Evolutionary conservation across 768 basidiomycete species (phyloP), one percentile per base, ranked within the genome.

Genomic region (Rhizopogon vesiculosus): DNA sequence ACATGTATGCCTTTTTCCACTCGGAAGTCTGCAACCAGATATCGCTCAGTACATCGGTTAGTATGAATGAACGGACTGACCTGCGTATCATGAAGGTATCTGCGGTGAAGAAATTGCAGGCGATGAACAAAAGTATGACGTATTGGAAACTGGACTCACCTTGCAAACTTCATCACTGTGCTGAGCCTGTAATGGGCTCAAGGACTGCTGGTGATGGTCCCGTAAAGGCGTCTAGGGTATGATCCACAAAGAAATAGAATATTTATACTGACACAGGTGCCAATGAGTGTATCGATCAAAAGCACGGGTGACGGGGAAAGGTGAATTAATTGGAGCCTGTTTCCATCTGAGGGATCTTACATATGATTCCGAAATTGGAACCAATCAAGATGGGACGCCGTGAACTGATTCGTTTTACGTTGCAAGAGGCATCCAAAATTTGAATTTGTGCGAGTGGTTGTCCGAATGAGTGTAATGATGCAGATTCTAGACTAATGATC

Each of bases 51-150:
- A 55, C 9, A 38, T 18, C 39, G 8, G 28, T 18, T 50, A 8
- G 31, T 4, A 15, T 29, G 38, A 9, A n/a, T 7, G 29, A 3
- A 13, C 13, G 35, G n/a, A 55, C 66, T 45, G 58, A 82, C 87
- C 76, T 86, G 85, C 1, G 82, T 84, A 63, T 89, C 86, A 60
- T 82, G 74, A n/a, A 89, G 73, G 66, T 87, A 84, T 59, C 87
- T 89, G 56, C 12, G 15, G 35, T 50, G 51, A 44, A 31, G 18
- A 46, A 13, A 5, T 38, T 2, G 38, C 39, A 55, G 51, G 31
- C 5, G 43, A 40, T 7, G 22, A 42, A 12, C 15, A 19, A 3
- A 42, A 46, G 7, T 29, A 22, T 18, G 35, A 53, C 18, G 44
- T 35, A 4, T 25, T 25, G 25, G 25, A 25, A n/a, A 25, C 4